A percentile compares a stretch with the other conserved stretches of the same genome.
phyloP scores from a whole-genome alignment of 164 flowering plant species.

The Nelumbo lutea region DNA sequence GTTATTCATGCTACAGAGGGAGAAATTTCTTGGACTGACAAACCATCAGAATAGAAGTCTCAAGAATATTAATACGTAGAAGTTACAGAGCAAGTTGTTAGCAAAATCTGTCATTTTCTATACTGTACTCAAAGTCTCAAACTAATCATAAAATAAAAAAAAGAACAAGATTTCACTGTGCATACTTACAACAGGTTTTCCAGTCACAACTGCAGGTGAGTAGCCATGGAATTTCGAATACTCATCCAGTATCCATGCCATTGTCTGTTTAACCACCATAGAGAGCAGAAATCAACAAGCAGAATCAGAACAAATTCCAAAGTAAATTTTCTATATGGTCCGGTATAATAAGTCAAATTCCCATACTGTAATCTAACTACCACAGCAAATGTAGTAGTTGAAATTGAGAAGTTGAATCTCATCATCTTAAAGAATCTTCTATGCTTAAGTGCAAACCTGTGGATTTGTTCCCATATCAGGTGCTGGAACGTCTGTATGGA shows the following conservation, averaged over 20 bases:
- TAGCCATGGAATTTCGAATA: conserved; percentile 96
- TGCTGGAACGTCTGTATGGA: conserved; percentile 92
- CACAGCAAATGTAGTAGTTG: background rate
- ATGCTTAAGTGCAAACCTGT: conserved; percentile 42
- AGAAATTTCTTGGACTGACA: no score
- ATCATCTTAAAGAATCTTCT: background rate
- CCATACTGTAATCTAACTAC: background rate
- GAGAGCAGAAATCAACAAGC: conserved; percentile 5
- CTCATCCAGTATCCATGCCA: conserved; percentile 98
- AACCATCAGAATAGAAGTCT: no score
- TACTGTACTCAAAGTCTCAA: no score
- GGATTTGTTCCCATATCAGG: conserved; percentile 99
- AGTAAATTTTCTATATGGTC: background rate
- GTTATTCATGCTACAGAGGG: no score
- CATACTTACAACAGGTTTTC: conserved; percentile 86
- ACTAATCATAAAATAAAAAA: no score
- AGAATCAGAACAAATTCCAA: background rate
- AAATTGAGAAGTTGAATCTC: background rate
- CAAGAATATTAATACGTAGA: no score
- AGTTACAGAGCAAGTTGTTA: no score
- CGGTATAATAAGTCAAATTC: no score
- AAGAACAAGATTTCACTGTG: no score
- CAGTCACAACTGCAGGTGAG: conserved; percentile 97
- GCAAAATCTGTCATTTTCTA: no score
- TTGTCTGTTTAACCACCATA: conserved; percentile 53